Percentiles rank a stretch among this genome's conserved stretches.
Conservation (phyloP, 2,329 filamentous ascomycete species). For the Neophaeococcomyces mojaviensis region DNA sequence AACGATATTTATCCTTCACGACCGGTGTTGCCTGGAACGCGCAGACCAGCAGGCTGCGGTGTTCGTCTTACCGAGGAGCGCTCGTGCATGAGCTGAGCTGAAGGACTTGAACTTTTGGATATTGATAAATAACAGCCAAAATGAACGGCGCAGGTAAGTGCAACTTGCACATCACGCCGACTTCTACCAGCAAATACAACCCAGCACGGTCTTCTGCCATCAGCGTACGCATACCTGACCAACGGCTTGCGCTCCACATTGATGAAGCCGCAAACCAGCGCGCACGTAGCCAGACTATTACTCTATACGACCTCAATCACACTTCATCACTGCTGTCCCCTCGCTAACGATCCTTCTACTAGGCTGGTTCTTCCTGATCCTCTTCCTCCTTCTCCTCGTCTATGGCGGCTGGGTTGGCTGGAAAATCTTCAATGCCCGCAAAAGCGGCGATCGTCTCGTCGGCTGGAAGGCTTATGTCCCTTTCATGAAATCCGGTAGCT, state of each 20-base stretch:
- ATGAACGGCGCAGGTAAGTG: conserved; percentile 8
- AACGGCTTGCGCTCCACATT: not conserved
- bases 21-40: too few relatives aligned
- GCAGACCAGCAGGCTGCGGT: too few relatives aligned
- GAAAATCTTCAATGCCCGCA: conserved; percentile 63
- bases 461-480: conserved; percentile 59
- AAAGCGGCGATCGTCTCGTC: conserved; percentile 67
- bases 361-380: conserved; percentile 61
- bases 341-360: not conserved
- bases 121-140: not conserved
- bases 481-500: conserved; percentile 46
- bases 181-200: too few relatives aligned
- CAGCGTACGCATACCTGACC: not conserved
- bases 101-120: too few relatives aligned
- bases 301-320: not conserved
- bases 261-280: not conserved
- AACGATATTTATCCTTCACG: too few relatives aligned
- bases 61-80: too few relatives aligned
- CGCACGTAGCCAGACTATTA: not conserved
- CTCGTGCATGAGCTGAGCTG: too few relatives aligned
- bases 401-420: conserved; percentile 62
- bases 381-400: conserved; percentile 53
- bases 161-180: not conserved
- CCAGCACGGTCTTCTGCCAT: too few relatives aligned
- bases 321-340: not conserved